Conservation (phyloP, 495 filamentous ascomycete genomes). For the Thermothielavioides terrestris region DNA sequence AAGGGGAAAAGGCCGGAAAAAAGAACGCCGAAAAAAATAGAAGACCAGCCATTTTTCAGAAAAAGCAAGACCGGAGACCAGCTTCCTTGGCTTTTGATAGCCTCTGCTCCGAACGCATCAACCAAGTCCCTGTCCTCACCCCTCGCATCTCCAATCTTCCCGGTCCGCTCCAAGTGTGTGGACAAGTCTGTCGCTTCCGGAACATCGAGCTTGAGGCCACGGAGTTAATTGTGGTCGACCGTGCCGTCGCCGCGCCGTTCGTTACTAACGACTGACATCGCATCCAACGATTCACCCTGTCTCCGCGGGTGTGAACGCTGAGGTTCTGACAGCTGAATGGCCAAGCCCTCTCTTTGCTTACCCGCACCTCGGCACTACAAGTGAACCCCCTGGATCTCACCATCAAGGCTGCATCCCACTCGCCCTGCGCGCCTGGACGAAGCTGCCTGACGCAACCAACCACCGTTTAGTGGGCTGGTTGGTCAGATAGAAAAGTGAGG, state of each 20-base stretch:
- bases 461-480: constrained; percentile 8
- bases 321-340: constrained; percentile 22
- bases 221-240: constrained; percentile 5
- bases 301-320: constrained; percentile 12
- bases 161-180: constrained; percentile 16
- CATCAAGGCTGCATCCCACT: neutral
- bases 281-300: neutral
- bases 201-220: neutral
- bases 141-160: constrained; percentile 7
- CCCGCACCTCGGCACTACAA: constrained; percentile 20
- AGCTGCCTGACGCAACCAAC: neutral
- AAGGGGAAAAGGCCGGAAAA: neutral
- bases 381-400: constrained; percentile 5
- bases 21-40: neutral
- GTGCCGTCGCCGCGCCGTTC: constrained; percentile 14
- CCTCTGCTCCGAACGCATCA: neutral
- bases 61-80: neutral
- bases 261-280: constrained; percentile 12
- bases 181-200: constrained; percentile 16
- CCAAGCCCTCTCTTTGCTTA: constrained; percentile 19
- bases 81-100: neutral
- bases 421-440: neutral
- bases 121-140: neutral
- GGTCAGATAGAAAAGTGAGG: constrained; percentile 1
- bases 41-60: constrained; percentile 1